Base-by-base conservation (phyloP, 257 asterid species). In the Nemophila menziesii region DNA sequence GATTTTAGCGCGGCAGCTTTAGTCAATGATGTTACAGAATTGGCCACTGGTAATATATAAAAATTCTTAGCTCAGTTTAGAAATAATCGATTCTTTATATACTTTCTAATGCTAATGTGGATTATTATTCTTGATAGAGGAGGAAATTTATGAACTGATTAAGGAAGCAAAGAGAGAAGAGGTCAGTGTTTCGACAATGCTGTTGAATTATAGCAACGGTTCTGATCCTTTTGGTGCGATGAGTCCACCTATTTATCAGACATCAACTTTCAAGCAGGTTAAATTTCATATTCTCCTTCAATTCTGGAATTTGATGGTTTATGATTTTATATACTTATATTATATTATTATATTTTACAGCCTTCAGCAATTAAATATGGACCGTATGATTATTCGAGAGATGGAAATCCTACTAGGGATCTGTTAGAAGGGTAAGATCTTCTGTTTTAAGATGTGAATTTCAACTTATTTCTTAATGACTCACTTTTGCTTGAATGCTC, bases 201-300 rank as follows among this genome's bases (percentile, higher is more conserved):
- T 90, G 89, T 63, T 90, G 94, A 81, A 85, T 61, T 85, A 85
- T 51, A 37, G 65, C 44, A 79, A 79, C 29, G 93, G 81, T 9
- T 85, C 81, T 60, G 99, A 90, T 69, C 94, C 94, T 53, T 90
- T 79, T 27, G 83, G 51, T 13, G 93, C 96, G 18, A 17, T 74
- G 39, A 90, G 94, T 71, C 85, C 96, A 2, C 99, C 99, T 55
- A 76, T 90, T 11, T 90, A 90, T 63, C 99, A 85, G 70, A 90
- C 99, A 49, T 86, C 99, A 56, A 90, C 99, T 48, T 90, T 90
- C 75, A 90, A 81, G 75, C 99, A 90, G 85, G 99, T 90, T 29
- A 29, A 1, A 29, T 10, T 2, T 29, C 7, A 29, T 29, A 29
- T 3, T 29, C 9, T 29, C 12, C 12, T 29, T 24, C 33, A 24